Percentiles rank a stretch among this genome's conserved stretches.
phyloP scores from a whole-genome alignment of 306 rosid genomes.

The Citrullus colocynthis region DNA sequence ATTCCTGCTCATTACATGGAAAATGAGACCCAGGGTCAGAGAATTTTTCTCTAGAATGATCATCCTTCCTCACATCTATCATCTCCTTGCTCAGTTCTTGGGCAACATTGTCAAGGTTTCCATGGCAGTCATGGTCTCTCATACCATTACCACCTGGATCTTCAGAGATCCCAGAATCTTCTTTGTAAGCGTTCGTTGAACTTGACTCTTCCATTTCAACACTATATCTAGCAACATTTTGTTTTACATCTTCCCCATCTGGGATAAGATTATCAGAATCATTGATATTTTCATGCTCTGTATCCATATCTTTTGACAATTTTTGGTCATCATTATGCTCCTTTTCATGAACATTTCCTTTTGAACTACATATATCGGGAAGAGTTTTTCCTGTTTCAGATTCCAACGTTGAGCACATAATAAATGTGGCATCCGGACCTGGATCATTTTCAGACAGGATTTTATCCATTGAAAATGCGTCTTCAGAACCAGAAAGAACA shows the following conservation, averaged over 20 bases:
- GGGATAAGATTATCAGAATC: background rate
- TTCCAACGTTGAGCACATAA: conserved; percentile 11
- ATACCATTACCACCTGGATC: background rate
- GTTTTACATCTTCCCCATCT: background rate
- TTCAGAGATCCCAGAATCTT: background rate
- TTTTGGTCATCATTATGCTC: background rate
- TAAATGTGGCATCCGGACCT: conserved; percentile 14
- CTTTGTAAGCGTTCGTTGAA: background rate
- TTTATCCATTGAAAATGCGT: conserved; percentile 11
- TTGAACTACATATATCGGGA: conserved; percentile 5
- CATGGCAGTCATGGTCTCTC: background rate
- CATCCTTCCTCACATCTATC: background rate
- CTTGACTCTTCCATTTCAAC: background rate
- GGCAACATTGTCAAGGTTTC: background rate
- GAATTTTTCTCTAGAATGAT: background rate
- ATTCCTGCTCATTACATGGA: background rate
- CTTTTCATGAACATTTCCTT: conserved; percentile 11
- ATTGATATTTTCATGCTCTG: background rate
- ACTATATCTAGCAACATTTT: background rate
- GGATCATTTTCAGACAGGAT: conserved; percentile 9
- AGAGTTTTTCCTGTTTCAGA: conserved; percentile 13
- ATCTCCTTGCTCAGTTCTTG: background rate
- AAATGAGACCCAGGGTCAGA: background rate
- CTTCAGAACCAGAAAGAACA: conserved; percentile 13
- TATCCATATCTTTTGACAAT: background rate